phyloP scores from a whole-genome alignment of 805 yeast species.

The Kregervanrija fluxuum region DNA sequence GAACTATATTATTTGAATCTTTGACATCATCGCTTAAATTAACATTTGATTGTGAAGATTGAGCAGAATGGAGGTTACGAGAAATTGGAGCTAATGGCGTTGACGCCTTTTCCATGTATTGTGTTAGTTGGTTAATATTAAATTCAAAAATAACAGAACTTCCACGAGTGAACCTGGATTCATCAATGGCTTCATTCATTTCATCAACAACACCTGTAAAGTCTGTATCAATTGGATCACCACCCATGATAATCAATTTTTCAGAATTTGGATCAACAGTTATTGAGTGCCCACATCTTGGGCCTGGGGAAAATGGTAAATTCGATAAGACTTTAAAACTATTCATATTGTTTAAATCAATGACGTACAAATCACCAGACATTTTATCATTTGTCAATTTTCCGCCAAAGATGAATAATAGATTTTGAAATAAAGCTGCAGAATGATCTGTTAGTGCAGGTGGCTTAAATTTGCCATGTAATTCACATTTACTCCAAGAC shows the following conservation, averaged over 20 bases:
- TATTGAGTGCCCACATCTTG: conserved; percentile 88
- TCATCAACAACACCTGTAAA: conserved; percentile 18
- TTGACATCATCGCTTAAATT: conserved; percentile 7
- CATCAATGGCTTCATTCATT: conserved; percentile 19
- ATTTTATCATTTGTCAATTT: conserved; percentile 67
- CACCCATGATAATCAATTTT: conserved; percentile 83
- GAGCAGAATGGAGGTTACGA: background rate
- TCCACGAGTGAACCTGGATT: conserved; percentile 23
- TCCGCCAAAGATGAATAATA: conserved; percentile 86
- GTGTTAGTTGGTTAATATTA: conserved; percentile 21
- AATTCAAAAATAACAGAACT: conserved; percentile 31
- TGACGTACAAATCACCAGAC: conserved; percentile 59
- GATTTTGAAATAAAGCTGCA: conserved; percentile 68
- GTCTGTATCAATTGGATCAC: conserved; percentile 68
- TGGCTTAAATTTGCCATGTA: conserved; percentile 60
- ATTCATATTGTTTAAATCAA: conserved; percentile 61
- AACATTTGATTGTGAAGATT: conserved; percentile 9
- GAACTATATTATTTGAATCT: conserved; percentile 2
- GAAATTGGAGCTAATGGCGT: background rate
- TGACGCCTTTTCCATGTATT: conserved; percentile 20
- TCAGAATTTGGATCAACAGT: conserved; percentile 61
- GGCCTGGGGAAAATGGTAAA: conserved; percentile 55
- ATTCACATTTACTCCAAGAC: conserved; percentile 63
- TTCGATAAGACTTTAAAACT: conserved; percentile 53
- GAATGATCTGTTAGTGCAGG: conserved; percentile 91